Base-by-base conservation (phyloP, 176 grass and related monocot species). In the Typha latifolia region DNA sequence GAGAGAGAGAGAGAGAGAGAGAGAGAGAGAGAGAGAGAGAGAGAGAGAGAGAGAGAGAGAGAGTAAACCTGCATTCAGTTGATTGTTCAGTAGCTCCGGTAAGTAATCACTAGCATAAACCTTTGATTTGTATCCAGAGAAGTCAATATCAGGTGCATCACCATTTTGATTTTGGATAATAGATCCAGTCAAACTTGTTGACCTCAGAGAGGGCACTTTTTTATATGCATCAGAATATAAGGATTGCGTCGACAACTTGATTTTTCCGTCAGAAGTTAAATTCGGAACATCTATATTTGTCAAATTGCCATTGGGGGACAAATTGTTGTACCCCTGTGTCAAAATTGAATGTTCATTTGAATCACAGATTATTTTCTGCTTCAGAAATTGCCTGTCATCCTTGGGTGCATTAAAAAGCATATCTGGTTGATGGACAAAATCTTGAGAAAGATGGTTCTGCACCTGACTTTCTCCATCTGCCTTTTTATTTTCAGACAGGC, bases 31-130 rank as follows among this genome's bases (percentile, higher is more conserved):
- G 4, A 4, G n/a, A 37, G 32, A 24, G 19, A 48, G 24, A 9
- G 14, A 59, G 16, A 37, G n/a, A 32, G 23, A 15, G 47, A 51
- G 32, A 22, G 24, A 14, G 52, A 48, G 62, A 69, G 72, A 47
- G 8, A 72, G 65, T 32, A 9, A 63, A 97, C 93, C 93, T 70
- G 75, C 22, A 79, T 74, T 78, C 50, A 86, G 63, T 71, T 80
- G 88, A 76, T 79, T 86, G 62, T 76, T 84, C 72, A 97, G 73
- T 72, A 85, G 78, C 67, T 67, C 63, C 37, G 78, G 67, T 66
- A 71, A 69, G 76, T 75, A 78, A 73, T 50, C 12, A 11, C 74
- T 68, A 72, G 78, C 43, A 69, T 81, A 80, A 70, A 68, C 62
- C 62, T 70, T 81, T 37, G 72, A 26, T 56, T 87, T 76, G 2